Percentiles rank a stretch among this genome's conserved stretches.
phyloP scores from a whole-genome alignment of 2,329 filamentous ascomycete species.

The Periconia macrospinosa region DNA sequence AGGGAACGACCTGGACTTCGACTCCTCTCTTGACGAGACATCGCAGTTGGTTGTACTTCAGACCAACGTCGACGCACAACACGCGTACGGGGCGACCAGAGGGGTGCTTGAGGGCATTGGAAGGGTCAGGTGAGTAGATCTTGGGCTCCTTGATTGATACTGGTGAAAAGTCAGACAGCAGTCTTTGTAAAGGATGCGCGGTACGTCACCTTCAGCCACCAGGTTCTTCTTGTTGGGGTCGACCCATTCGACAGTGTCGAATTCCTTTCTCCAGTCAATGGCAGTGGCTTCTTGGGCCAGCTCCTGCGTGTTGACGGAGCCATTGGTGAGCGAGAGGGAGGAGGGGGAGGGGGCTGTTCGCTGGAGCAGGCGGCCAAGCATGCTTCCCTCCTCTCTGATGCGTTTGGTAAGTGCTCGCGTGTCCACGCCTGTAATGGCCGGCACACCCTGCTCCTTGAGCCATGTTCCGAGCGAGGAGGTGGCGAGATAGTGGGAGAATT shows the following conservation, averaged over 20 bases:
- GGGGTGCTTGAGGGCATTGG: slow-evolving; percentile 77
- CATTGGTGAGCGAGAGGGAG: slow-evolving; percentile 42
- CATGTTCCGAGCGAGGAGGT: slow-evolving; percentile 87
- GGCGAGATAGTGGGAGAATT: slow-evolving; percentile 93
- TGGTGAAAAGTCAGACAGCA: slow-evolving; percentile 47
- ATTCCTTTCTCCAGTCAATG: slow-evolving; percentile 59
- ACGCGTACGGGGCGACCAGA: slow-evolving; percentile 86
- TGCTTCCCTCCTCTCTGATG: slow-evolving; percentile 91
- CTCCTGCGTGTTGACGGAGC: slow-evolving; percentile 33
- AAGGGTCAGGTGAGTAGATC: slow-evolving; percentile 75
- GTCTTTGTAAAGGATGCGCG: slow-evolving; percentile 8
- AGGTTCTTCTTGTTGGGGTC: slow-evolving; percentile 93
- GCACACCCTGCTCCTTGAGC: slow-evolving; percentile 94
- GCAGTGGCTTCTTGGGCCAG: slow-evolving; percentile 34
- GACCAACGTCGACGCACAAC: slow-evolving; percentile 91
- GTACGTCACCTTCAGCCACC: slow-evolving; percentile 81
- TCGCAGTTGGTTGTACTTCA: slow-evolving; percentile 97
- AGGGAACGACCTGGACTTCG: slow-evolving; percentile 91
- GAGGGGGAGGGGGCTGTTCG: slow-evolving; percentile 56
- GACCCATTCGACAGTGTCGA: slow-evolving; percentile 83
- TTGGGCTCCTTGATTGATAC: slow-evolving; percentile 88
- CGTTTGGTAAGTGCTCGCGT: slow-evolving; percentile 92
- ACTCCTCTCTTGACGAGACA: slow-evolving; percentile 90
- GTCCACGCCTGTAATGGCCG: slow-evolving; percentile 93
- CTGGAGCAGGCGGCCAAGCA: slow-evolving; percentile 87